Conservation (phyloP, 306 rosid species). For the Delonix regia region DNA sequence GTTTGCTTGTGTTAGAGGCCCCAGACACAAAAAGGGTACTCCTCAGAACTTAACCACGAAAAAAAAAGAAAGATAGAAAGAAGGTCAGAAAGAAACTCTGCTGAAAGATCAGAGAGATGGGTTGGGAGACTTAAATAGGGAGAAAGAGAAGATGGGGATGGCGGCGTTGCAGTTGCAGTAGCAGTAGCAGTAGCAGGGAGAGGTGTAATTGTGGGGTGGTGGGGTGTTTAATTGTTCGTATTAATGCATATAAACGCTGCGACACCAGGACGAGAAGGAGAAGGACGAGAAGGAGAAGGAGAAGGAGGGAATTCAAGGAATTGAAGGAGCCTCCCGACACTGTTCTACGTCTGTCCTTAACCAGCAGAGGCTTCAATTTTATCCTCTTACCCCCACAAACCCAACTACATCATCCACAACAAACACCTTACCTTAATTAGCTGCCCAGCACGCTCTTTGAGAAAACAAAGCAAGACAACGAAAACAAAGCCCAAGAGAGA, state of each 20-base stretch:
- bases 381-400: conserved; percentile 24
- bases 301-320: conserved; percentile 27
- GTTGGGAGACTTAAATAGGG: conserved; percentile 52
- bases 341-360: conserved; percentile 31
- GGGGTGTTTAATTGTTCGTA: neutral
- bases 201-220: conserved; percentile 49
- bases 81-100: conserved; percentile 41
- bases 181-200: conserved; percentile 20
- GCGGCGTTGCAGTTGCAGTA: conserved; percentile 70
- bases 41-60: conserved; percentile 30
- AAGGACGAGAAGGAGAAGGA: neutral
- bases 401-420: conserved; percentile 30
- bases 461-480: neutral
- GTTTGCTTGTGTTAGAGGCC: conserved; percentile 29
- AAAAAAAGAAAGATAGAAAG: neutral
- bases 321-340: conserved; percentile 49
- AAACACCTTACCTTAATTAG: conserved; percentile 5
- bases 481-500: neutral
- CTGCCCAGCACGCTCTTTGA: conserved; percentile 19
- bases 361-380: conserved; percentile 40
- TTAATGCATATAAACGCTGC: conserved; percentile 47
- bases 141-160: conserved; percentile 57
- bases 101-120: conserved; percentile 33
- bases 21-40: conserved; percentile 50
- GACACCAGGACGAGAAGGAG: neutral